Conservation (phyloP, 2,329 filamentous ascomycete species). For the Neoascochyta sp. region DNA sequence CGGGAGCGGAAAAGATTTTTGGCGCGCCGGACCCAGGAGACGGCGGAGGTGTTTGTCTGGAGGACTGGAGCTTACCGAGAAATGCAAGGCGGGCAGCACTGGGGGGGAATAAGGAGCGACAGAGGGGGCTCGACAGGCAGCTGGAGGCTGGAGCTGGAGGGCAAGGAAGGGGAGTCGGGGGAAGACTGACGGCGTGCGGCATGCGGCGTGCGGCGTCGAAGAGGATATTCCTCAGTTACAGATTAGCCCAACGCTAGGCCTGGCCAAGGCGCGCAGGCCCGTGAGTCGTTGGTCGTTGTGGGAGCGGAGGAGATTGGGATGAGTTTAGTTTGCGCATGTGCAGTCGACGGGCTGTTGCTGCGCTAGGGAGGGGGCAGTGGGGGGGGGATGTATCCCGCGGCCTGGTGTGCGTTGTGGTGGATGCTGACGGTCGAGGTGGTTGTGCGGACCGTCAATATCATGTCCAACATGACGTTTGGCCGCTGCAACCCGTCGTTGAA, state of each 20-base stretch:
- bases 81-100: slow-evolving; percentile 9
- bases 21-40: slow-evolving; percentile 22
- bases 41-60: slow-evolving; percentile 23
- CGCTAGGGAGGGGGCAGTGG: no score
- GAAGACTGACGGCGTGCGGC: slow-evolving; percentile 25
- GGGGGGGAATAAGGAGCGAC: slow-evolving; percentile 32
- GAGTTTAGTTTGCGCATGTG: no score
- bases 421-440: no score
- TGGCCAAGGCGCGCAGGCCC: slow-evolving; percentile 21
- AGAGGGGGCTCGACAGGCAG: slow-evolving; percentile 14
- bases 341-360: no score
- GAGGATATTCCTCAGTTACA: slow-evolving; percentile 28
- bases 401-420: no score
- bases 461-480: no score
- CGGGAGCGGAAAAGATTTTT: slow-evolving; percentile 36
- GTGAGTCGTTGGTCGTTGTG: slow-evolving; percentile 9
- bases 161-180: slow-evolving; percentile 17
- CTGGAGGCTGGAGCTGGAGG: slow-evolving; percentile 21
- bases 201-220: slow-evolving; percentile 27
- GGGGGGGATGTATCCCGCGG: no score
- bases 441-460: no score
- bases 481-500: no score
- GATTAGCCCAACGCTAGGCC: slow-evolving; percentile 22
- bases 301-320: slow-evolving; percentile 8
- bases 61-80: slow-evolving; percentile 34